These are phyloP conservation scores for Backusella tuberculispora DNA, from an alignment of 192 early-diverging fungal genomes.

Conservation along the genomic window DNA sequence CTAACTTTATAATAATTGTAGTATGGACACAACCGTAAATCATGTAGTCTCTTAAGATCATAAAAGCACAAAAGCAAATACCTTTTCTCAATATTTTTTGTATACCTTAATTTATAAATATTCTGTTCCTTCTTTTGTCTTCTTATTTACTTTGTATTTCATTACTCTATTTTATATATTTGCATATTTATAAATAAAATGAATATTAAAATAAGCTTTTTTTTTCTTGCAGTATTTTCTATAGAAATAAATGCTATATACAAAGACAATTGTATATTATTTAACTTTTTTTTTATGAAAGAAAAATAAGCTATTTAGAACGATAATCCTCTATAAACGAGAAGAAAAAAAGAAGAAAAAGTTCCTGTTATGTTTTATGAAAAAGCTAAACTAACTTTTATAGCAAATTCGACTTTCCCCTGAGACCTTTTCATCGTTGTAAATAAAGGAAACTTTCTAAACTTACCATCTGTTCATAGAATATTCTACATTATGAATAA, in stretches of 20 bases:
- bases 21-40: conserved; percentile 21
- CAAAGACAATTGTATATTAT: too few relatives aligned
- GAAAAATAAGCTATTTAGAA: too few relatives aligned
- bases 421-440: not conserved
- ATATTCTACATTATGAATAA: not conserved
- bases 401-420: conserved; percentile 4
- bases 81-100: not conserved
- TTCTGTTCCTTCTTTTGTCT: not conserved
- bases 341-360: too few relatives aligned
- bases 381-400: conserved; percentile 6
- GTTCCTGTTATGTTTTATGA: not conserved
- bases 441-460: not conserved
- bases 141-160: not conserved
- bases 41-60: conserved; percentile 14
- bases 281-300: too few relatives aligned
- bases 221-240: not conserved
- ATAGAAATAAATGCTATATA: not conserved
- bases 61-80: not conserved
- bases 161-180: not conserved
- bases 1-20: not conserved
- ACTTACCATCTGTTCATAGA: conserved; percentile 1
- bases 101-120: not conserved
- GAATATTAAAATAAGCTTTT: conserved; percentile 21
- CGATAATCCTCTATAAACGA: too few relatives aligned
- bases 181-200: not conserved